Evolutionary conservation across 2,329 filamentous ascomycete genomes (phyloP).

Genomic region (Xylaria multiplex): DNA sequence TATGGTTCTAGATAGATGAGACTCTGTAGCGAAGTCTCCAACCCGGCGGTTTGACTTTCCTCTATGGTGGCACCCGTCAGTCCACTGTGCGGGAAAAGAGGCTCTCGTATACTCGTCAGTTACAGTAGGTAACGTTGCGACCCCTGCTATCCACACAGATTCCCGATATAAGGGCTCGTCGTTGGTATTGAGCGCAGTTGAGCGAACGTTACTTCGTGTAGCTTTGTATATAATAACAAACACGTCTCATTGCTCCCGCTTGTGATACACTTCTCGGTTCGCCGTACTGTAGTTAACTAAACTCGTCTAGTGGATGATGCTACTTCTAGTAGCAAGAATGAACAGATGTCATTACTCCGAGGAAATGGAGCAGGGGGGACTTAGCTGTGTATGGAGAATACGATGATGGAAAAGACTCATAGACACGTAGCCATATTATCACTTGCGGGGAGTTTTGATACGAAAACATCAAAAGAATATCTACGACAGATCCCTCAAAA

Average conservation of each 20-base stretch:
- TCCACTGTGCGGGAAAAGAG: slow-evolving; percentile 2
- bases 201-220: neutral
- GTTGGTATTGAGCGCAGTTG: slow-evolving; percentile 7
- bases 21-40: slow-evolving; percentile 15
- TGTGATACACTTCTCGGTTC: neutral
- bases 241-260: slow-evolving; percentile 2
- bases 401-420: neutral
- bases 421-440: neutral
- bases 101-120: slow-evolving; percentile 9
- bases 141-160: slow-evolving; percentile 6
- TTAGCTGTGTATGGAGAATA: neutral
- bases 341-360: neutral
- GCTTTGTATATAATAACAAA: neutral
- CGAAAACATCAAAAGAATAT: neutral
- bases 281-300: neutral
- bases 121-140: slow-evolving; percentile 9
- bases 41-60: slow-evolving; percentile 4
- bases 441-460: neutral
- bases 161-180: slow-evolving; percentile 13
- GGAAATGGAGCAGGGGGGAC: neutral
- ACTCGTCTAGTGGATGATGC: neutral
- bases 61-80: slow-evolving; percentile 2
- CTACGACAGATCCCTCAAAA: neutral
- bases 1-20: slow-evolving; percentile 23
- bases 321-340: neutral